Conservation (phyloP, 116 monocot species). For the Cymodocea nodosa region DNA sequence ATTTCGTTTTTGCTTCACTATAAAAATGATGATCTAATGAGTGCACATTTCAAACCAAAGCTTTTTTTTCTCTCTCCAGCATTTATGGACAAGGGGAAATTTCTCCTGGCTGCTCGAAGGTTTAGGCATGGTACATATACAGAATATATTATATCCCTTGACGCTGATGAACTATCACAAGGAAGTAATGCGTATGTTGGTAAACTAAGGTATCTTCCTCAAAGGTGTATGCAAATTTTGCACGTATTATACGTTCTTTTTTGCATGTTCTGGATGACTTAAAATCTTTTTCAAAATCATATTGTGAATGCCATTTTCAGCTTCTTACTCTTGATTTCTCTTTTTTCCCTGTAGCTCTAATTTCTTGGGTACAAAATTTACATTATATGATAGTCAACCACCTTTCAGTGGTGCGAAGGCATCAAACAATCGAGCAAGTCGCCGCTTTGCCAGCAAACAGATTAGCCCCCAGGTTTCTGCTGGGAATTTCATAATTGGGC, state of each 20-base stretch:
- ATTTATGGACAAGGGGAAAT: conserved; percentile 65
- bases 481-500: conserved; percentile 62
- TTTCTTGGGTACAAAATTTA: conserved; percentile 74
- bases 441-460: conserved; percentile 61
- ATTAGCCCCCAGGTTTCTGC: conserved; percentile 70
- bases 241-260: no score
- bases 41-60: background rate
- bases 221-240: no score
- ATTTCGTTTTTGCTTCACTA: background rate
- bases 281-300: background rate
- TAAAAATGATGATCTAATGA: background rate
- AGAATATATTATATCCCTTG: conserved; percentile 76
- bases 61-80: conserved; percentile 32
- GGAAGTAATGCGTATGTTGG: conserved; percentile 74
- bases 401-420: conserved; percentile 50
- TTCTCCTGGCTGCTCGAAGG: conserved; percentile 80
- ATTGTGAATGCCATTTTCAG: no score
- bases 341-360: conserved; percentile 43
- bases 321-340: background rate
- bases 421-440: conserved; percentile 31
- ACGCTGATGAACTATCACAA: conserved; percentile 82
- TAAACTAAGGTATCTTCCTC: conserved; percentile 45
- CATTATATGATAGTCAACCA: conserved; percentile 48
- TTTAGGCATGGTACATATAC: conserved; percentile 53
- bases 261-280: no score